These are phyloP conservation scores for Ambrosia hybrid DNA, from an alignment of 140 eudicot species.

Conservation along the genomic window DNA sequence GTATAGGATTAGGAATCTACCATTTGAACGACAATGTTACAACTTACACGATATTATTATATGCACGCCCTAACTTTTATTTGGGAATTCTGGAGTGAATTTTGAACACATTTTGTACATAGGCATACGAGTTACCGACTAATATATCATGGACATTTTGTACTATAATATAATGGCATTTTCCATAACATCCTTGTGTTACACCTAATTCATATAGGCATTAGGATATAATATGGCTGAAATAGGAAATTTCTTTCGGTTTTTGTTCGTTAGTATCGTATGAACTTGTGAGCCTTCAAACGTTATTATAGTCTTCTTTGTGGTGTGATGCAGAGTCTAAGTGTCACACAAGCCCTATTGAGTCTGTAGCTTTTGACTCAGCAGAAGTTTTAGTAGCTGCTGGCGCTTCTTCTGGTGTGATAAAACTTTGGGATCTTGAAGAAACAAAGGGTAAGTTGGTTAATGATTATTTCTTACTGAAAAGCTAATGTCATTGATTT, in stretches of 20 bases:
- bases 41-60: conserved; percentile 2
- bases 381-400: conserved; percentile 82
- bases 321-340: conserved; percentile 64
- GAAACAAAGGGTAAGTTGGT: conserved; percentile 73
- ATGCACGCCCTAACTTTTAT: conserved; percentile 15
- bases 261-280: not conserved
- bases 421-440: conserved; percentile 93
- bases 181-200: not conserved
- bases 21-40: conserved; percentile 17
- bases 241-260: conserved; percentile 5
- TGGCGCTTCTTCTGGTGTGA: conserved; percentile 87
- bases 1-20: not conserved
- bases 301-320: conserved; percentile 9
- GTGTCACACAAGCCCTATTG: conserved; percentile 94
- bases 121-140: conserved; percentile 9
- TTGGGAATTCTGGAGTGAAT: not conserved
- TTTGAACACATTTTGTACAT: not conserved
- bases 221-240: conserved; percentile 12
- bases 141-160: not conserved
- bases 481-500: conserved; percentile 14
- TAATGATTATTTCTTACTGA: conserved; percentile 9
- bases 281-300: conserved; percentile 23
- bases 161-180: conserved; percentile 8
- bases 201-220: not conserved
- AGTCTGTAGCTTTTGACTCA: conserved; percentile 85